phyloP scores from a whole-genome alignment of 345 rosid genomes.

The Rhizophora apiculata region DNA sequence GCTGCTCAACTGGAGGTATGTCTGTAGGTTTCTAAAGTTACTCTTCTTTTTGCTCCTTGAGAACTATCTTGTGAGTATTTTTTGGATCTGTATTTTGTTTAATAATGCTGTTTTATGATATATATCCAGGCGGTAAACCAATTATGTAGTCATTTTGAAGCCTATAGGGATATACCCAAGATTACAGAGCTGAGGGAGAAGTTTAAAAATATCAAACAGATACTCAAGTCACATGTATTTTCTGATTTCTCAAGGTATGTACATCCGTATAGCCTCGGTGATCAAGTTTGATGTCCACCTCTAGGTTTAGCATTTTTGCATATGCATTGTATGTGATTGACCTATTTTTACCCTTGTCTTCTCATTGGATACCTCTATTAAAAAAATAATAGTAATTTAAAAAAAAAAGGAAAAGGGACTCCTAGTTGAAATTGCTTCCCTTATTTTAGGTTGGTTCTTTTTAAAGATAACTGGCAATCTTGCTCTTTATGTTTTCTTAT shows the following conservation, averaged over 20 bases:
- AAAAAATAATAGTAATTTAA: too few species aligned
- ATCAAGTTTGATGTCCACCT: too few species aligned
- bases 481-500: conserved; percentile 1
- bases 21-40: not conserved
- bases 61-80: not conserved
- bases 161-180: conserved; percentile 94
- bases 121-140: conserved; percentile 94
- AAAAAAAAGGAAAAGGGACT: too few species aligned
- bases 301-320: too few species aligned
- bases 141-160: conserved; percentile 94
- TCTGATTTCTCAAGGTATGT: conserved; percentile 94
- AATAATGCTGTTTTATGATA: conserved; percentile 20
- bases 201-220: conserved; percentile 89
- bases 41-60: not conserved
- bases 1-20: conserved; percentile 97
- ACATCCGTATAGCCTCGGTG: not conserved
- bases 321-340: too few species aligned
- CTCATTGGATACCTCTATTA: too few species aligned
- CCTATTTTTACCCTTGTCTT: too few species aligned
- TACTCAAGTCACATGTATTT: conserved; percentile 90
- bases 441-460: not conserved
- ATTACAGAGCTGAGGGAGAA: conserved; percentile 95
- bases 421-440: not conserved
- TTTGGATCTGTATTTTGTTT: conserved; percentile 4
- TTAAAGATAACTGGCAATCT: not conserved